Conservation (phyloP, 306 rosid species). For the Fagus sylvatica region DNA sequence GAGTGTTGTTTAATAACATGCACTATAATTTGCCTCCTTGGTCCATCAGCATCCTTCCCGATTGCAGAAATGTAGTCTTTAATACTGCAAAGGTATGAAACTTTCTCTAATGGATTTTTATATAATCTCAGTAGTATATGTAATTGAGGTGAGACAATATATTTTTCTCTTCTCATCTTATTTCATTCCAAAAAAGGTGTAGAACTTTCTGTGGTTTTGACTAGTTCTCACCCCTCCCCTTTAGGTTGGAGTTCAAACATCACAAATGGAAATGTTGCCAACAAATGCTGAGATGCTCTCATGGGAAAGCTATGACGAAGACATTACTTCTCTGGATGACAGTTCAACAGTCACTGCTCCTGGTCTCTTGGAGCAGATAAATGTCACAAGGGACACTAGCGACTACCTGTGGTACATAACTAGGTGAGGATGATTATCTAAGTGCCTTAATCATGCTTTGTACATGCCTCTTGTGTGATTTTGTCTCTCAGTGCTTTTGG, state of each 20-base stretch:
- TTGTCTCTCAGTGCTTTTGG: not conserved
- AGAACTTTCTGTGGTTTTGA: constrained; percentile 19
- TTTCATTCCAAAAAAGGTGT: constrained; percentile 3
- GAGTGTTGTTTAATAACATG: constrained; percentile 96
- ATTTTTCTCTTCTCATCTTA: constrained; percentile 9
- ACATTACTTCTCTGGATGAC: constrained; percentile 65
- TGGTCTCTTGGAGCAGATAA: constrained; percentile 96
- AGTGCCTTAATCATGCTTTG: constrained; percentile 5
- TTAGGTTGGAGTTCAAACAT: constrained; percentile 98
- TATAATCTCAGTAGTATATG: constrained; percentile 10
- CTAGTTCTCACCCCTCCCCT: constrained; percentile 16
- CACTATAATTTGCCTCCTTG: constrained; percentile 97
- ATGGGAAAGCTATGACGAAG: constrained; percentile 94
- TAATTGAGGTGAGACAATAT: constrained; percentile 6
- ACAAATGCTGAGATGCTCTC: constrained; percentile 60
- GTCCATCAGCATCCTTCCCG: constrained; percentile 97
- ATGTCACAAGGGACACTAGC: constrained; percentile 85
- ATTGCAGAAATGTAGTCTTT: constrained; percentile 85
- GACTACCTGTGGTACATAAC: constrained; percentile 98
- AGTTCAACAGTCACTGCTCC: constrained; percentile 64
- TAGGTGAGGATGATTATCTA: constrained; percentile 56
- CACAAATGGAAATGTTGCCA: constrained; percentile 92
- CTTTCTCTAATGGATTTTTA: constrained; percentile 7
- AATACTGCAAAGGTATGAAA: constrained; percentile 87
- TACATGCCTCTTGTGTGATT: constrained; percentile 9